These are phyloP conservation scores for Torulaspora globosa DNA, from an alignment of 1,139 yeast genomes.

Conservation along the genomic window DNA sequence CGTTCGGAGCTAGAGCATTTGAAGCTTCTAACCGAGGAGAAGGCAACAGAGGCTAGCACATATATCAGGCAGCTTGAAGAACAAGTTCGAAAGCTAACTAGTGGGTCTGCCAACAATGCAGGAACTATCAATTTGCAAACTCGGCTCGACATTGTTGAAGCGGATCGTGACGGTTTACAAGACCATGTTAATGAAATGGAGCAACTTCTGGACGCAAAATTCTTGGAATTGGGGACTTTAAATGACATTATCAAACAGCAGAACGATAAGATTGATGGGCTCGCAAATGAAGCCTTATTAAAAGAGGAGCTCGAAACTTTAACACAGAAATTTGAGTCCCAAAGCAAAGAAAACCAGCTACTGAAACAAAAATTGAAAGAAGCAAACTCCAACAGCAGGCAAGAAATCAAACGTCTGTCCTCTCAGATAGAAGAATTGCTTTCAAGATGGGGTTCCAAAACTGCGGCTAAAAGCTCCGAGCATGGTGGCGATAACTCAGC, in stretches of 20 bases:
- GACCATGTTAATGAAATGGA: slow-evolving; percentile 47
- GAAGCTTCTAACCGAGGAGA: slow-evolving; percentile 46
- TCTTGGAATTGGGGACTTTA: slow-evolving; percentile 50
- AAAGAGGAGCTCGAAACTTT: slow-evolving; percentile 48
- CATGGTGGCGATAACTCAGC: slow-evolving; percentile 2
- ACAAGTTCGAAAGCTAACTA: slow-evolving; percentile 14
- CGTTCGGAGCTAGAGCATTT: slow-evolving; percentile 47
- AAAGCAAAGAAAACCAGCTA: slow-evolving; percentile 46
- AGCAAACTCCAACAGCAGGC: slow-evolving; percentile 16
- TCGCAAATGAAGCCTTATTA: slow-evolving; percentile 45
- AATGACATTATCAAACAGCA: slow-evolving; percentile 55
- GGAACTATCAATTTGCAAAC: slow-evolving; percentile 43
- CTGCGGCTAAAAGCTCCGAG: slow-evolving; percentile 3
- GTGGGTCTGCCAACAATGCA: slow-evolving; percentile 8
- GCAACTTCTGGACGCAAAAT: slow-evolving; percentile 53
- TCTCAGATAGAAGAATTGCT: slow-evolving; percentile 21
- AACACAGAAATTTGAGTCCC: slow-evolving; percentile 44
- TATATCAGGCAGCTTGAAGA: slow-evolving; percentile 46
- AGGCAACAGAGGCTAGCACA: slow-evolving; percentile 52
- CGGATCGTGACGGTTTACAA: slow-evolving; percentile 45
- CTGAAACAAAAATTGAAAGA: slow-evolving; percentile 31
- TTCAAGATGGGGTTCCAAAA: slow-evolving; percentile 19
- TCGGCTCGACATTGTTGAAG: slow-evolving; percentile 44
- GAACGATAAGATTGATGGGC: slow-evolving; percentile 45
- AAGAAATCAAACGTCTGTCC: slow-evolving; percentile 22